These are phyloP conservation scores for Globisporangium rhizosaccharum DNA, from an alignment of 352 stramenopile genomes.

Conservation along the genomic window DNA sequence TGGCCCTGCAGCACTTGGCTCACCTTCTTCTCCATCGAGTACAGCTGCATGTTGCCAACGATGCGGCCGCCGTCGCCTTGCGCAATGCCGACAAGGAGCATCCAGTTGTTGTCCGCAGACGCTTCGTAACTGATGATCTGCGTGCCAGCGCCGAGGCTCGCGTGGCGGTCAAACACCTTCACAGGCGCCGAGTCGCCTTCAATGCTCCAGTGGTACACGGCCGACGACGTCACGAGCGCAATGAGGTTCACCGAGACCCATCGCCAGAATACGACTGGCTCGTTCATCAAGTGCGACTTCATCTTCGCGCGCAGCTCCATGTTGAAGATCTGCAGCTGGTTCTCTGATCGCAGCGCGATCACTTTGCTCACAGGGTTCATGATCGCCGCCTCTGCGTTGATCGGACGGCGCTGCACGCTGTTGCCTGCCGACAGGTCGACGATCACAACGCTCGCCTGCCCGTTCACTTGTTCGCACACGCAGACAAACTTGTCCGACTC, in stretches of 20 bases:
- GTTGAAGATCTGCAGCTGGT: conserved; percentile 99
- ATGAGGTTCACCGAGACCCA: conserved; percentile 98
- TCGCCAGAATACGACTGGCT: conserved; percentile 97
- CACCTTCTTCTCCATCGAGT: conserved; percentile 98
- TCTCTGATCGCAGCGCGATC: conserved; percentile 82
- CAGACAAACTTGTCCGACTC: conserved; percentile 97
- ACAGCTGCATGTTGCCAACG: conserved; percentile 98
- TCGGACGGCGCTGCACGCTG: conserved; percentile 90
- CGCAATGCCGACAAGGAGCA: conserved; percentile 96
- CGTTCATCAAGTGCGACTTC: conserved; percentile 92
- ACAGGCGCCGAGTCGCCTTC: conserved; percentile 87
- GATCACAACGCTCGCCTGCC: conserved; percentile 88
- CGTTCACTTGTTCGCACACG: conserved; percentile 90
- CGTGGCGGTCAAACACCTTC: conserved; percentile 98
- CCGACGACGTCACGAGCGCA: conserved; percentile 94
- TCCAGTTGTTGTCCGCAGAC: conserved; percentile 97
- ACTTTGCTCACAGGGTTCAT: conserved; percentile 98
- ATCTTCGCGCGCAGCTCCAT: conserved; percentile 99
- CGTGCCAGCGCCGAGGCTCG: conserved; percentile 88
- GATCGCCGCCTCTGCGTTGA: conserved; percentile 98
- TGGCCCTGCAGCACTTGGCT: conserved; percentile 97
- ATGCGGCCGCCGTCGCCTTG: conserved; percentile 93
- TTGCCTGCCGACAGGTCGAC: conserved; percentile 89
- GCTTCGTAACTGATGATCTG: conserved; percentile 99
- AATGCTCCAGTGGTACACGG: conserved; percentile 98